Percentiles rank a stretch among this genome's conserved stretches.
These are phyloP conservation scores for Microcyclosporella mali DNA, from an alignment of 2,329 filamentous ascomycete species.

Conservation along the genomic window DNA sequence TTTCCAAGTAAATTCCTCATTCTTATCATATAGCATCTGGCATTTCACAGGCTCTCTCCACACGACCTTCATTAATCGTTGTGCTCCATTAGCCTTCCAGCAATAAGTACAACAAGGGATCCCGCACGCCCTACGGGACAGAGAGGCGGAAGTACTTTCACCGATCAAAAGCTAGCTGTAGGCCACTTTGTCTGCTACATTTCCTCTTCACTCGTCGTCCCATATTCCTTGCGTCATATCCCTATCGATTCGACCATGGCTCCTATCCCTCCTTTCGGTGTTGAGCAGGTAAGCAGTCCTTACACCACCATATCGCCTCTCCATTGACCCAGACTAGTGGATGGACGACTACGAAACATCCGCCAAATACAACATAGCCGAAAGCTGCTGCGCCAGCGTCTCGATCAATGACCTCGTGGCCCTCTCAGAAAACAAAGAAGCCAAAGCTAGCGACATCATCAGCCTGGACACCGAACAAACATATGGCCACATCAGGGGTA, in stretches of 20 bases:
- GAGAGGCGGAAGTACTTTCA: no score
- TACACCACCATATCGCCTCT: not conserved
- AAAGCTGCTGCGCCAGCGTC: slow-evolving; percentile 71
- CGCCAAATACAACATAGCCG: slow-evolving; percentile 63
- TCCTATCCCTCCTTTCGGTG: slow-evolving; percentile 50
- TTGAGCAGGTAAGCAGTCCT: slow-evolving; percentile 57
- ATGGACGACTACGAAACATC: slow-evolving; percentile 50
- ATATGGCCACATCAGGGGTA: slow-evolving; percentile 69
- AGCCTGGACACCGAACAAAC: slow-evolving; percentile 55
- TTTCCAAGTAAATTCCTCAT: no score
- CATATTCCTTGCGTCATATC: not conserved
- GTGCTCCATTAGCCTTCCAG: not conserved
- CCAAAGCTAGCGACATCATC: slow-evolving; percentile 37
- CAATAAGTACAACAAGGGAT: no score
- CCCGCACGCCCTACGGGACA: no score
- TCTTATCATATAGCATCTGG: no score
- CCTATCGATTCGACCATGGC: slow-evolving; percentile 14
- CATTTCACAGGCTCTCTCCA: no score
- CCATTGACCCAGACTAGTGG: slow-evolving; percentile 34
- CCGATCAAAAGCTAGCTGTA: no score
- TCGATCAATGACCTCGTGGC: slow-evolving; percentile 61
- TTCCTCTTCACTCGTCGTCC: not conserved
- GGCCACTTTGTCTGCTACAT: not conserved
- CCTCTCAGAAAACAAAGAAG: slow-evolving; percentile 52
- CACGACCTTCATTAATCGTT: not conserved